phyloP scores from a whole-genome alignment of 768 basidiomycete genomes.

The Podaxis sp. region DNA sequence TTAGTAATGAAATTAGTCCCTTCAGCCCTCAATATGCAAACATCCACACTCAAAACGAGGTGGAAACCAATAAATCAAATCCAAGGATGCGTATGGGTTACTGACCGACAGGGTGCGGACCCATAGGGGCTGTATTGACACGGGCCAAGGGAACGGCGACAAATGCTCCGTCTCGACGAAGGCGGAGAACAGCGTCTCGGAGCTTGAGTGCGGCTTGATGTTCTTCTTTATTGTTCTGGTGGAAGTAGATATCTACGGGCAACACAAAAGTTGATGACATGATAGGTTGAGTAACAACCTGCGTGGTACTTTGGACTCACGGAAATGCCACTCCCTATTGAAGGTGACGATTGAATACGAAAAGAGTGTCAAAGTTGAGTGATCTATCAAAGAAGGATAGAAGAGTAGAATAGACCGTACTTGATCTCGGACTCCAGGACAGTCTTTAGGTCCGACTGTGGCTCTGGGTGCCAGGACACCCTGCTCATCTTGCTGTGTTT shows the following conservation, averaged over 20 bases:
- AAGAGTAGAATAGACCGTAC: slow-evolving; percentile 26
- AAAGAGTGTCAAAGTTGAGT: background rate
- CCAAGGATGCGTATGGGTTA: background rate
- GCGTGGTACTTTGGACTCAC: slow-evolving; percentile 31
- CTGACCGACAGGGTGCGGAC: slow-evolving; percentile 75
- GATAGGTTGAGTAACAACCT: too few species aligned
- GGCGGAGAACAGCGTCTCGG: slow-evolving; percentile 64
- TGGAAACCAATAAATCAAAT: background rate
- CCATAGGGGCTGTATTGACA: slow-evolving; percentile 64
- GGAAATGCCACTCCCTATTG: slow-evolving; percentile 75
- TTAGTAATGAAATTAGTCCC: background rate
- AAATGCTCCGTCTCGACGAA: slow-evolving; percentile 73
- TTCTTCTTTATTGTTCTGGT: slow-evolving; percentile 58
- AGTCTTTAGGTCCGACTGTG: slow-evolving; percentile 44
- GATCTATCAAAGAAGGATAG: background rate
- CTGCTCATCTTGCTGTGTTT: background rate
- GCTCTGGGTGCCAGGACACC: slow-evolving; percentile 5
- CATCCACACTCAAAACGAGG: background rate
- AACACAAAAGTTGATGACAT: background rate
- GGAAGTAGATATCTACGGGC: slow-evolving; percentile 75
- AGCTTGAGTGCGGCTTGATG: slow-evolving; percentile 63
- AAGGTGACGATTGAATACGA: background rate
- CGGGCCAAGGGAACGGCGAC: slow-evolving; percentile 73
- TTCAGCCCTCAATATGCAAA: background rate
- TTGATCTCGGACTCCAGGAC: slow-evolving; percentile 62